Conservation (phyloP, 345 rosid genomes). For the Camelina laxa region DNA sequence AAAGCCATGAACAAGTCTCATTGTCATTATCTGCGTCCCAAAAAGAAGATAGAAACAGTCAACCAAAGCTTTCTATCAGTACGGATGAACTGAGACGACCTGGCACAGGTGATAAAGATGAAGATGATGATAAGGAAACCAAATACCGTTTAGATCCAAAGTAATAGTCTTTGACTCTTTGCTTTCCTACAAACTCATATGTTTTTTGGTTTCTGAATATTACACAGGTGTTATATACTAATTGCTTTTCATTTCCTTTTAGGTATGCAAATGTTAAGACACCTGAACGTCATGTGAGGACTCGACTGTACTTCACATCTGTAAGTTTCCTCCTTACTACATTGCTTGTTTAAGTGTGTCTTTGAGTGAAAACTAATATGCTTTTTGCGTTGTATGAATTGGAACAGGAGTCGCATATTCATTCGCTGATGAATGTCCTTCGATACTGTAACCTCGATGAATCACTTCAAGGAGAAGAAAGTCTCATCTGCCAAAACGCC, state of each 20-base stretch:
- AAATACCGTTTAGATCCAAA: conserved; percentile 98
- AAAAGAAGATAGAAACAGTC: conserved; percentile 61
- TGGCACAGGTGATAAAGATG: conserved; percentile 84
- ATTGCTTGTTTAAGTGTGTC: conserved; percentile 6
- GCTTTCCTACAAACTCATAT: neutral
- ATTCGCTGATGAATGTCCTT: conserved; percentile 94
- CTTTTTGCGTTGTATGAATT: neutral
- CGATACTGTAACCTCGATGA: conserved; percentile 97
- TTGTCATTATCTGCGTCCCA: conserved; percentile 42
- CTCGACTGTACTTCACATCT: neutral
- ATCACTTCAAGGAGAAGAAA: conserved; percentile 91
- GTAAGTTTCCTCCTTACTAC: neutral
- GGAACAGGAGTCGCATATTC: conserved; percentile 96
- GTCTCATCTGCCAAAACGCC: conserved; percentile 77
- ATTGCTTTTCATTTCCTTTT: neutral
- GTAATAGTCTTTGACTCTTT: conserved; percentile 41
- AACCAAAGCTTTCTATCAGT: conserved; percentile 54
- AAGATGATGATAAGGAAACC: conserved; percentile 93
- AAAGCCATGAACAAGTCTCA: conserved; percentile 66
- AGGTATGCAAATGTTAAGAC: neutral
- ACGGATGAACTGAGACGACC: conserved; percentile 70
- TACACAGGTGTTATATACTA: neutral
- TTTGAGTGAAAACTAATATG: conserved; percentile 12
- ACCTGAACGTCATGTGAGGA: neutral
- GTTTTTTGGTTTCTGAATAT: neutral